Percentiles rank a stretch among this genome's conserved stretches.
Evolutionary conservation across 441 rosid species (phyloP).

Genomic region (Pelargonium fulgidum): DNA sequence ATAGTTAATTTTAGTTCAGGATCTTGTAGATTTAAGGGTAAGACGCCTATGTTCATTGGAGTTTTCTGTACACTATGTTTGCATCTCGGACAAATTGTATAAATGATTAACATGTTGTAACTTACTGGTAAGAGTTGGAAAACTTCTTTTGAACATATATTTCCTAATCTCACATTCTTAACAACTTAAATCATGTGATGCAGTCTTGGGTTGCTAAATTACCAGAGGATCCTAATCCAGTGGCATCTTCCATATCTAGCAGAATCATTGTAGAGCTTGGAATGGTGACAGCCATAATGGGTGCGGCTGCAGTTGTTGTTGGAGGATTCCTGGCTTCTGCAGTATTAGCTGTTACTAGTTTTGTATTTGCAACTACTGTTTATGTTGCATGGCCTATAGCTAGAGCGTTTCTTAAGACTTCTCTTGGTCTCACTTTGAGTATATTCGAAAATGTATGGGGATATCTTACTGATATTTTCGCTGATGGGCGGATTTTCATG

Average conservation of each 20-base stretch:
- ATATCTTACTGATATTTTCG: conserved; percentile 48
- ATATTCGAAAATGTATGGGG: conserved; percentile 58
- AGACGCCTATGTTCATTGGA: no score
- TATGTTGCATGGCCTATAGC: conserved; percentile 80
- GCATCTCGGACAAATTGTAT: no score
- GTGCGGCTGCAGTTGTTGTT: conserved; percentile 74
- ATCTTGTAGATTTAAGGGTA: no score
- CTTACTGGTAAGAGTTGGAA: no score
- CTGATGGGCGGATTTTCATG: conserved; percentile 61
- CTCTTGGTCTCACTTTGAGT: conserved; percentile 43
- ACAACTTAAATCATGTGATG: conserved; percentile 21
- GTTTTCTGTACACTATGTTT: no score
- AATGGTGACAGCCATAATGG: conserved; percentile 78
- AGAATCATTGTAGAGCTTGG: conserved; percentile 93
- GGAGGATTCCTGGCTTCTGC: conserved; percentile 92
- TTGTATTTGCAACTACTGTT: conserved; percentile 53
- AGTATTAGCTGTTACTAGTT: conserved; percentile 79
- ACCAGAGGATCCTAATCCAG: conserved; percentile 73
- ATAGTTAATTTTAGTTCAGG: no score
- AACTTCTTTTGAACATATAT: no score
- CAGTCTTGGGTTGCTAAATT: conserved; percentile 75
- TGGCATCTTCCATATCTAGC: conserved; percentile 93
- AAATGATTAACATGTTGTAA: no score
- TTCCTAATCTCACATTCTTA: no score
- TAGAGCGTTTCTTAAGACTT: conserved; percentile 61